Percentiles rank a stretch among this genome's conserved stretches.
Evolutionary conservation across 345 rosid genomes (phyloP).

Genomic region (Populus pruinosa): DNA sequence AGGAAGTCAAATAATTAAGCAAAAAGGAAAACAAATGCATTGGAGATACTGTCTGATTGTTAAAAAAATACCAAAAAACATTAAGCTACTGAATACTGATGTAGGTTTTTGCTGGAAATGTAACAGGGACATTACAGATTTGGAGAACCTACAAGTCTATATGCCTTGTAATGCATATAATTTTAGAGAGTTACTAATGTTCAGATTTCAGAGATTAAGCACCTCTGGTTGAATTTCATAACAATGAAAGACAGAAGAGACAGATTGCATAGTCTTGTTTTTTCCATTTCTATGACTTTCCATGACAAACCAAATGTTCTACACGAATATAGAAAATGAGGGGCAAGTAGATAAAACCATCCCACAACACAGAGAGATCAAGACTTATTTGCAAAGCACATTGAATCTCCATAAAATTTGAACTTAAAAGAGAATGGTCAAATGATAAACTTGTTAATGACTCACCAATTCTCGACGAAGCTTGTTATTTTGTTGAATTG

Average conservation of each 20-base stretch:
- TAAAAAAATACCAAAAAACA: background rate
- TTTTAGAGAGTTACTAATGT: background rate
- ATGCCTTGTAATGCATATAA: background rate
- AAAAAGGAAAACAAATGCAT: background rate
- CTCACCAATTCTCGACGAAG: slow-evolving; percentile 73
- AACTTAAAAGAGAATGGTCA: background rate
- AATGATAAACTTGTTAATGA: background rate
- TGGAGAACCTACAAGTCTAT: background rate
- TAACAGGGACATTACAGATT: background rate
- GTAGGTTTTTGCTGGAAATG: background rate
- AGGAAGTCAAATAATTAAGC: background rate
- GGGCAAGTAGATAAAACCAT: background rate
- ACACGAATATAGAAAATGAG: background rate
- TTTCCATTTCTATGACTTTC: background rate
- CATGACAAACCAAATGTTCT: background rate
- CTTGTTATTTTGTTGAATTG: slow-evolving; percentile 51
- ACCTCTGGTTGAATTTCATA: background rate
- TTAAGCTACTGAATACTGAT: background rate
- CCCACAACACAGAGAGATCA: background rate
- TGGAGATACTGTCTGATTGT: background rate
- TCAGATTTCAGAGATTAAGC: background rate
- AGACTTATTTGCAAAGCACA: background rate
- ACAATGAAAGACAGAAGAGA: background rate
- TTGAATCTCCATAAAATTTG: background rate
- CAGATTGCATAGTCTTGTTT: background rate